Base-by-base conservation (phyloP, 2,329 filamentous ascomycete species). In the Alternaria solani region DNA sequence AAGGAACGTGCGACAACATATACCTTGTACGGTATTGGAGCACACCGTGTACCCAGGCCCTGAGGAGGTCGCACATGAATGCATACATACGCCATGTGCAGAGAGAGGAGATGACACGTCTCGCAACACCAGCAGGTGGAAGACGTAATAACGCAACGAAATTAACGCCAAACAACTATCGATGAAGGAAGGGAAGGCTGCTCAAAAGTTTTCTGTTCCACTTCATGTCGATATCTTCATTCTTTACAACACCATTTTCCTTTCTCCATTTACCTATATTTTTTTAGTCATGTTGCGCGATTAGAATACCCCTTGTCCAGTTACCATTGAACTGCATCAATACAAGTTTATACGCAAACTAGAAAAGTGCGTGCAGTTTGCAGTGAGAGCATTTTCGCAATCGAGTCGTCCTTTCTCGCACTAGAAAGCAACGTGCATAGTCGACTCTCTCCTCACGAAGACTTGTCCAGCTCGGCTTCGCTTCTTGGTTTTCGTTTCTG, bases 161-260 rank as follows among this genome's bases (percentile, higher is more conserved):
- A 58, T 55, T 58, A 48, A 58, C 56, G 56, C 49, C 56, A 54
- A 58, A 58, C 39, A 46, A 58, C 36, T 18, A 57, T 51, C 38
- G 28, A 57, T 46, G 54, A 57, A 18, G 14, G 30, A 26, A 36
- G 23, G 32, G 34, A 49, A 34, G 46, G 32, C 20, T 25, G 11
- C 25, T 20, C 8, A 49, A 49, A 49, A 36, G 30, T 49, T 16
- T 11, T 42, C 12, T 25, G 20, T 49, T 36, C 30, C 46, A 49
- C 39, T 42, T 49, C 32, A 49, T 49, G 46, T 49, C 32, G 30
- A 36, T 11, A 36, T 18, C 4, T 49, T 26, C 46, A 49, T 49
- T 49, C 46, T 49, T 38, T 49, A 49, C 46, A 49, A 30, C 46
- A 16, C 36, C 30, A 12, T 49, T 49, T 49, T 14, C 14, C 14